Base-by-base conservation (phyloP, 371 early-diverging fungal species). In the Cokeromyces recurvatus region DNA sequence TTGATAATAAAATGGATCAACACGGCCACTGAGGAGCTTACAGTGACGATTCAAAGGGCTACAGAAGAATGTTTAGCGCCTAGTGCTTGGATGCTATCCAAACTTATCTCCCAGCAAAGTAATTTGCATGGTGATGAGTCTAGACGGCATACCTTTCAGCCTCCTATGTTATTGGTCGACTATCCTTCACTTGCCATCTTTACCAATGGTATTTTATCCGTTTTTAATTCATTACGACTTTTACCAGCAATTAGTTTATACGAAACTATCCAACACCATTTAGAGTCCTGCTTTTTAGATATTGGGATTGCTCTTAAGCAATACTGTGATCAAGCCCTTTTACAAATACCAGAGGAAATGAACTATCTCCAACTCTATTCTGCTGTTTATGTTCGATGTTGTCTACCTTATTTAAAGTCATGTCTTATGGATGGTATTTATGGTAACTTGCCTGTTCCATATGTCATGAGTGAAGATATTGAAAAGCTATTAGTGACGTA, bases 161-260 rank as follows among this genome's bases (percentile, higher is more conserved):
- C 87, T 12, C 85, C 83, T 6, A 63, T 72, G 41, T 55, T 73
- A 19, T 59, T 87, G n/a, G 67, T 86, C 16, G 71, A 80, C 29
- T 84, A 85, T 48, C 90, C 87, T 2, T 74, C 81, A 1, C 60
- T 87, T 4, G 90, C 87, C 1, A 60, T 77, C 11, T 78, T 86
- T n/a, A 74, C 85, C 39, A 89, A 89, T 55, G 66, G 71, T 7
- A 78, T 84, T 29, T 70, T 83, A 25, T 55, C 80, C 2, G 69
- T 79, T 0, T 79, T 83, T 43, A 89, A 89, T 49, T 71, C 84
- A 7, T 68, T 89, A 4, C 79, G 90, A 6, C 62, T 84, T 10
- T 43, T 85, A 19, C 85, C 86, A 0, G 80, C 82, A 0, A 48
- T 78, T 15, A 57, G 61, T 16, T 34, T 69, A 1, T 50, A 51